Conservation (phyloP, 331 rosid genomes). For the Dryas integrifolia region DNA sequence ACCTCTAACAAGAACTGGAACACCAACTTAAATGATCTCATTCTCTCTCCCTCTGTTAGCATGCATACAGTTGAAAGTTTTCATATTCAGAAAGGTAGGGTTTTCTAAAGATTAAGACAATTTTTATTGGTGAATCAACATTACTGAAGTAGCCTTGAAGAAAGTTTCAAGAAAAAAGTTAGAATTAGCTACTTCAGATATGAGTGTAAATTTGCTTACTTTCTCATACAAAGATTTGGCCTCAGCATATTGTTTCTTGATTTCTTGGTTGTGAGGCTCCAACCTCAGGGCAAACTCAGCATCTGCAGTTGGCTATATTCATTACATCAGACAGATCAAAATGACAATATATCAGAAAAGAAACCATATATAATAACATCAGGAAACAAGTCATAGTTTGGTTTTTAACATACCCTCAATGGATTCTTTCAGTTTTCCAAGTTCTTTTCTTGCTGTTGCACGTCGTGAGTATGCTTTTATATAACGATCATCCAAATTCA, state of each 20-base stretch:
- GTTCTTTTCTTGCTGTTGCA: constrained; percentile 87
- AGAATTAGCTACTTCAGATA: constrained; percentile 2
- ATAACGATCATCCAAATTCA: constrained; percentile 87
- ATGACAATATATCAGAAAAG: constrained; percentile 13
- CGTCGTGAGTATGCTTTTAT: constrained; percentile 94
- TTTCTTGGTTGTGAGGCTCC: constrained; percentile 91
- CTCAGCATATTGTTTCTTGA: constrained; percentile 82
- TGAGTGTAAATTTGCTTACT: constrained; percentile 42
- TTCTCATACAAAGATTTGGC: constrained; percentile 72
- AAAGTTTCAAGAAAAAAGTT: not conserved
- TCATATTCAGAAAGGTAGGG: not conserved
- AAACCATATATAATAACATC: not conserved
- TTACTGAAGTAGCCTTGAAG: not conserved
- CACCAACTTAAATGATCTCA: not conserved
- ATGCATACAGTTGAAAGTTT: not conserved
- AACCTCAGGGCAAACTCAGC: constrained; percentile 84
- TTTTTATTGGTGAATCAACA: not conserved
- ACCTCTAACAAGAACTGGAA: not conserved
- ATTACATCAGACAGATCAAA: constrained; percentile 29
- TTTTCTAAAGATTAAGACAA: not conserved
- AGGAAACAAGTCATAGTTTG: constrained; percentile 16
- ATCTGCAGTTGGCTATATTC: constrained; percentile 55
- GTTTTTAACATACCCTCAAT: constrained; percentile 63
- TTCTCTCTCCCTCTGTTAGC: not conserved
- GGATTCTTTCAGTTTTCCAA: constrained; percentile 71